These are phyloP conservation scores for Phaeophleospora eucalypticola DNA, from an alignment of 2,329 filamentous ascomycete species.

Conservation along the genomic window DNA sequence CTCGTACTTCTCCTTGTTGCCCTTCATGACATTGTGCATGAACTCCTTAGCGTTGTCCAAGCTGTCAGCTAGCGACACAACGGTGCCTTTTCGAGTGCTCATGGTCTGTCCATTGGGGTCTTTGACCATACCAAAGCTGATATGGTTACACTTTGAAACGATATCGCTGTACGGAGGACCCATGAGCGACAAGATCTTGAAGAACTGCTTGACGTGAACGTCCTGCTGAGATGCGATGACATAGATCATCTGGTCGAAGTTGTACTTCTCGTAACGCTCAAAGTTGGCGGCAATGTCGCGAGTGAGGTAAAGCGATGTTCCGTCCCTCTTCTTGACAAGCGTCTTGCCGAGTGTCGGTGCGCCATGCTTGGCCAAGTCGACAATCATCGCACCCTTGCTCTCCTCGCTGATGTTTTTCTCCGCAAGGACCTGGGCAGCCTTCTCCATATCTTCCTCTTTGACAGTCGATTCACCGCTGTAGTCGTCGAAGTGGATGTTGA, in stretches of 20 bases:
- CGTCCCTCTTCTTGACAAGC: slow-evolving; percentile 63
- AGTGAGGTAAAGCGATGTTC: slow-evolving; percentile 64
- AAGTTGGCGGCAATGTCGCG: slow-evolving; percentile 64
- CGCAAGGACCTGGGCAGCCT: slow-evolving; percentile 56
- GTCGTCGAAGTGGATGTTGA: slow-evolving; percentile 63
- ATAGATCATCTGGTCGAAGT: slow-evolving; percentile 67
- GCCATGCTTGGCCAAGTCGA: slow-evolving; percentile 66
- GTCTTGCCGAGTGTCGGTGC: slow-evolving; percentile 65
- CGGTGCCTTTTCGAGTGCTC: slow-evolving; percentile 57
- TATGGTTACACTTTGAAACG: slow-evolving; percentile 56
- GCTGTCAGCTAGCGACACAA: slow-evolving; percentile 47
- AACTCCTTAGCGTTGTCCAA: slow-evolving; percentile 67
- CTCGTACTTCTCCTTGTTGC: slow-evolving; percentile 83
- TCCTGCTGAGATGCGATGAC: slow-evolving; percentile 63
- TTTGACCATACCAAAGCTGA: slow-evolving; percentile 63
- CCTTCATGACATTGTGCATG: slow-evolving; percentile 97
- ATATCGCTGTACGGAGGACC: slow-evolving; percentile 54
- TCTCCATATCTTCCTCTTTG: slow-evolving; percentile 58
- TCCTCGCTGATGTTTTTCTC: slow-evolving; percentile 60
- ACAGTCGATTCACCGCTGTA: slow-evolving; percentile 68
- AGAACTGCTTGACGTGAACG: slow-evolving; percentile 60
- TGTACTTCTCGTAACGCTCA: slow-evolving; percentile 58
- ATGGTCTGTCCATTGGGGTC: slow-evolving; percentile 50
- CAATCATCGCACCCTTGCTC: slow-evolving; percentile 62
- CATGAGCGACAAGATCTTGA: slow-evolving; percentile 62